These are phyloP conservation scores for Pisolithus albus DNA, from an alignment of 768 basidiomycete genomes.

Conservation along the genomic window DNA sequence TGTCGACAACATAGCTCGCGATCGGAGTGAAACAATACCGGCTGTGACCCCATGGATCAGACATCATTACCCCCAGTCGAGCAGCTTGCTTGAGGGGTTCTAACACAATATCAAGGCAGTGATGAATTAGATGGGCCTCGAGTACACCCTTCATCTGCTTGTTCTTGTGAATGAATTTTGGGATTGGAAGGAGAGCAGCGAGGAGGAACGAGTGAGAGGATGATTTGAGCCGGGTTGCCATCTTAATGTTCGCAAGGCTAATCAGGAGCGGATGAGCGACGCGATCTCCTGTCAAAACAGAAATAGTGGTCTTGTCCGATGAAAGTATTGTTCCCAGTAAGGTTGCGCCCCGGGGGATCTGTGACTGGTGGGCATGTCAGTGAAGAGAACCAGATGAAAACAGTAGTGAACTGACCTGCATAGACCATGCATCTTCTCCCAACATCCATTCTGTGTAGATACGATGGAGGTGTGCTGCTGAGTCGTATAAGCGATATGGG, in stretches of 20 bases:
- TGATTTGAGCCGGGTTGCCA: neutral
- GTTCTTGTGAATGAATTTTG: neutral
- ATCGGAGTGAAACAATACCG: constrained; percentile 15
- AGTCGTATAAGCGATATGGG: constrained; percentile 10
- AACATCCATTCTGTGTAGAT: constrained; percentile 21
- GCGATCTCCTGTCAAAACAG: constrained; percentile 8
- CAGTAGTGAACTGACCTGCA: constrained; percentile 15
- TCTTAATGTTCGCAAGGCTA: constrained; percentile 2
- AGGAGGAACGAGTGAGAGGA: neutral
- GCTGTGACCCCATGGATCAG: constrained; percentile 14
- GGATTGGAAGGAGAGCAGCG: neutral
- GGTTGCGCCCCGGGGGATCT: constrained; percentile 19
- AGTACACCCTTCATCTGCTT: neutral
- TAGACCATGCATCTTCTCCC: constrained; percentile 16
- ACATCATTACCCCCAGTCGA: constrained; percentile 9
- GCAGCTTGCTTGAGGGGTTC: constrained; percentile 14
- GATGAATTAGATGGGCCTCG: neutral
- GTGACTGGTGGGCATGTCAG: constrained; percentile 3
- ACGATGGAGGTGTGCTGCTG: constrained; percentile 3
- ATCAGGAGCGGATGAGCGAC: constrained; percentile 8
- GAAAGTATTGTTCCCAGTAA: constrained; percentile 17
- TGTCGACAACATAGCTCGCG: constrained; percentile 20
- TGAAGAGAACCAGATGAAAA: neutral
- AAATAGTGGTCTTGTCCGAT: constrained; percentile 16
- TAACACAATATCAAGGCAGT: too few species aligned